phyloP scores from a whole-genome alignment of 2,329 filamentous ascomycete genomes.

The Phaeomoniella chlamydospora region DNA sequence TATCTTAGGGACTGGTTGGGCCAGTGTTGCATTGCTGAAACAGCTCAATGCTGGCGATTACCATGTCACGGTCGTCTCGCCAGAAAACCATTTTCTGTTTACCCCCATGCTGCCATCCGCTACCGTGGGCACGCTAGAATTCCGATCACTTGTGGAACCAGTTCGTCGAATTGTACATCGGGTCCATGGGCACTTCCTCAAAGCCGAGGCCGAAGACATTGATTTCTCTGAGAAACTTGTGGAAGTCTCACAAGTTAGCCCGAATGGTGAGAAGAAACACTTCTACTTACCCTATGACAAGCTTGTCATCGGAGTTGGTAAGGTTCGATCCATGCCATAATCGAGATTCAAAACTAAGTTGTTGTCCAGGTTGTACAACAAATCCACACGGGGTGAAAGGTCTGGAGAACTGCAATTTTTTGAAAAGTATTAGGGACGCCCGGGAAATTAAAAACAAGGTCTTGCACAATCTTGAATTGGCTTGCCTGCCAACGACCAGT shows the following conservation, averaged over 20 bases:
- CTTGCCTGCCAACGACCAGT: conserved; percentile 80
- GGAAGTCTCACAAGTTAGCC: conserved; percentile 63
- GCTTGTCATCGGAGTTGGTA: conserved; percentile 72
- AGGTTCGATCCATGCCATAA: background rate
- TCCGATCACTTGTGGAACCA: conserved; percentile 84
- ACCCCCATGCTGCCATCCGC: conserved; percentile 96
- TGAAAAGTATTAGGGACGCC: conserved; percentile 91
- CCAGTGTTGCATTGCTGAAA: conserved; percentile 81
- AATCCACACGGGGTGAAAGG: conserved; percentile 95
- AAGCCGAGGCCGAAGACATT: conserved; percentile 73
- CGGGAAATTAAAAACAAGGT: conserved; percentile 78
- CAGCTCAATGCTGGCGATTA: conserved; percentile 82
- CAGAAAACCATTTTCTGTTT: conserved; percentile 93
- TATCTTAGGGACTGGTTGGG: conserved; percentile 89
- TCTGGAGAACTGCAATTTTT: conserved; percentile 81
- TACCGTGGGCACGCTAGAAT: conserved; percentile 85
- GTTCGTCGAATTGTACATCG: conserved; percentile 69
- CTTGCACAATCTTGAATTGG: conserved; percentile 75
- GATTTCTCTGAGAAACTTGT: conserved; percentile 86
- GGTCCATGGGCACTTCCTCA: conserved; percentile 77
- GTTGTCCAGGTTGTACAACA: conserved; percentile 53
- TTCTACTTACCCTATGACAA: conserved; percentile 99
- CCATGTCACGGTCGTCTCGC: conserved; percentile 88
- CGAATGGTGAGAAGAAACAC: conserved; percentile 54
- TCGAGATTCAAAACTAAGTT: conserved; percentile 12